Base-by-base conservation (phyloP, 495 filamentous ascomycete genomes). In the Penicillium desertorum region DNA sequence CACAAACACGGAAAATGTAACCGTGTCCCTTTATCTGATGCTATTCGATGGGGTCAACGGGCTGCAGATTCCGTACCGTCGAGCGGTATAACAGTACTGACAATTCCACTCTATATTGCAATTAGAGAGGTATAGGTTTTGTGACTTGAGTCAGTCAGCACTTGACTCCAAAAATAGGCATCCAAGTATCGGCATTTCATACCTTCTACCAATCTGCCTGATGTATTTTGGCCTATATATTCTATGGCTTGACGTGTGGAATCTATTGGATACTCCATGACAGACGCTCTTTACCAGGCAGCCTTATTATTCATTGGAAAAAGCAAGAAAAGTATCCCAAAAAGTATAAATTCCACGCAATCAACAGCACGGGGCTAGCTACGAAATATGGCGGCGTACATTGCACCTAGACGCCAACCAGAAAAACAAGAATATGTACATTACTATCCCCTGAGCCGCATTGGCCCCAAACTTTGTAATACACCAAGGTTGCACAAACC, bases 1-100 rank as follows among this genome's bases (percentile, higher is more conserved):
- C 23, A 39, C 51, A 45, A 22, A 37, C 16, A 3, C 39, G 54
- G 61, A 55, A 23, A 61, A 55, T 9, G 22, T 34, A 51, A 12
- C 54, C 58, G 12, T 0, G 8, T 19, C 5, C 5, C 2, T 39
- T 30, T 19, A 34, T 48, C 45, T 45, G 49, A 42, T 37, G 2
- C 8, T 7, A 23, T 25, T 22, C 12, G 23, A 45, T 16, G 39
- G 43, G 23, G 1, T 17, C 20, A 14, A 12, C 0, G 3, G 51
- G 23, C 16, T 4, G 19, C 19, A 45, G 25, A 47, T 1, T 17
- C 16, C n/a, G 25, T 16, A 1, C 19, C 10, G 7, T 37, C 11
- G 52, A 27, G 12, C 52, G 22, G 39, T 20, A 47, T 27, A 37
- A 20, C 14, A 5, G 32, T 16, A 19, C n/a, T 19, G 5, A 2